These are phyloP conservation scores for Hyphopichia buzzinii DNA, from an alignment of 1,139 yeast species.

Conservation along the genomic window DNA sequence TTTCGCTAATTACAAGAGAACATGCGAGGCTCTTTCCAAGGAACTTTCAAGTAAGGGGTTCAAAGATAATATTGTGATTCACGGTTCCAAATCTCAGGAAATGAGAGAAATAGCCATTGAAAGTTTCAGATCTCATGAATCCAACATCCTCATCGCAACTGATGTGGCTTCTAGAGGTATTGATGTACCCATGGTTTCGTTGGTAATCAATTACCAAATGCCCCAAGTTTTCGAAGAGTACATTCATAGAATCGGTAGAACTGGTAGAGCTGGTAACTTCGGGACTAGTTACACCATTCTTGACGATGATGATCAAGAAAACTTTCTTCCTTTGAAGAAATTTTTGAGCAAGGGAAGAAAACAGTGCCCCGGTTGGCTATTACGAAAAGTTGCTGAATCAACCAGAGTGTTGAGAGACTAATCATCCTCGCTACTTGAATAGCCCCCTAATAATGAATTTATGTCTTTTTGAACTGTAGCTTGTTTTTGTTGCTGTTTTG, in stretches of 20 bases:
- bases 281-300: conserved; percentile 78
- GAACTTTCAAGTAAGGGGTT: conserved; percentile 46
- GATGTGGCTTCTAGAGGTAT: conserved; percentile 98
- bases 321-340: conserved; percentile 51
- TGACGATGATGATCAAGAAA: conserved; percentile 53
- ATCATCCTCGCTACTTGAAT: conserved; percentile 27
- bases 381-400: conserved; percentile 17
- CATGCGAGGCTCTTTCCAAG: conserved; percentile 64
- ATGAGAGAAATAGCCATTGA: conserved; percentile 77
- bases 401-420: conserved; percentile 13
- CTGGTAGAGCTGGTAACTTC: conserved; percentile 87
- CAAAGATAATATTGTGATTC: conserved; percentile 57
- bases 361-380: conserved; percentile 53
- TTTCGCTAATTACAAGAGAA: conserved; percentile 74
- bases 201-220: conserved; percentile 88
- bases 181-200: conserved; percentile 80
- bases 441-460: conserved; percentile 9
- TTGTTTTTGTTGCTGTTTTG: background rate
- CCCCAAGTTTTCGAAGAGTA: conserved; percentile 74
- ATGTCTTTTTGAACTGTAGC: background rate
- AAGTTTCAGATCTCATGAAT: conserved; percentile 58
- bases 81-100: conserved; percentile 87
- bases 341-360: conserved; percentile 50
- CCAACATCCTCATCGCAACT: conserved; percentile 78
- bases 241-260: conserved; percentile 91